Conservation (phyloP, 345 rosid genomes). For the Acer campestre region DNA sequence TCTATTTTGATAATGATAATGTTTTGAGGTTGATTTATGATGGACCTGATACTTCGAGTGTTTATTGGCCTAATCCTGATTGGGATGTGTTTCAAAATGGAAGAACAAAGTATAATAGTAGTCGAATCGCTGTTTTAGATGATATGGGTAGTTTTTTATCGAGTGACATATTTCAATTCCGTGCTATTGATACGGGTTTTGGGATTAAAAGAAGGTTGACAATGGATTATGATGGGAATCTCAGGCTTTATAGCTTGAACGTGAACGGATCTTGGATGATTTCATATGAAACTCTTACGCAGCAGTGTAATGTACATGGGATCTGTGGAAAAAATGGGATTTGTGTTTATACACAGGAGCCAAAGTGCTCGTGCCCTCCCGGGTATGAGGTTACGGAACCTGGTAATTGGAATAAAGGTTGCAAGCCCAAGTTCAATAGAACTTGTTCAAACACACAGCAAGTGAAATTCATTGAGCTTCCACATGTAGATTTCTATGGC, state of each 20-base stretch:
- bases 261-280: constrained; percentile 34
- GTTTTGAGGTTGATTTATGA: constrained; percentile 42
- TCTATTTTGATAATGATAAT: constrained; percentile 43
- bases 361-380: constrained; percentile 51
- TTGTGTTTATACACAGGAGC: constrained; percentile 35
- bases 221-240: constrained; percentile 45
- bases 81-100: background rate
- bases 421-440: constrained; percentile 40
- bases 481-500: constrained; percentile 35
- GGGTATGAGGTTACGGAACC: constrained; percentile 36
- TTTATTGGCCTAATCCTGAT: constrained; percentile 48
- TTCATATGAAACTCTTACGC: constrained; percentile 35
- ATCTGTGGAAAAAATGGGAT: constrained; percentile 48
- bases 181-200: constrained; percentile 36
- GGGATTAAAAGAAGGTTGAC: constrained; percentile 44
- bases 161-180: constrained; percentile 35
- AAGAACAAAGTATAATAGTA: constrained; percentile 39
- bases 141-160: constrained; percentile 37
- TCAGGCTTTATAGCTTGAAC: constrained; percentile 44
- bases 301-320: constrained; percentile 42
- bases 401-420: constrained; percentile 43
- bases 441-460: constrained; percentile 22
- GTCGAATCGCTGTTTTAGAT: constrained; percentile 40
- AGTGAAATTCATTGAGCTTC: constrained; percentile 30
- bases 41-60: constrained; percentile 43